phyloP scores from a whole-genome alignment of 495 filamentous ascomycete genomes.

The Aspergillus cavernicola region DNA sequence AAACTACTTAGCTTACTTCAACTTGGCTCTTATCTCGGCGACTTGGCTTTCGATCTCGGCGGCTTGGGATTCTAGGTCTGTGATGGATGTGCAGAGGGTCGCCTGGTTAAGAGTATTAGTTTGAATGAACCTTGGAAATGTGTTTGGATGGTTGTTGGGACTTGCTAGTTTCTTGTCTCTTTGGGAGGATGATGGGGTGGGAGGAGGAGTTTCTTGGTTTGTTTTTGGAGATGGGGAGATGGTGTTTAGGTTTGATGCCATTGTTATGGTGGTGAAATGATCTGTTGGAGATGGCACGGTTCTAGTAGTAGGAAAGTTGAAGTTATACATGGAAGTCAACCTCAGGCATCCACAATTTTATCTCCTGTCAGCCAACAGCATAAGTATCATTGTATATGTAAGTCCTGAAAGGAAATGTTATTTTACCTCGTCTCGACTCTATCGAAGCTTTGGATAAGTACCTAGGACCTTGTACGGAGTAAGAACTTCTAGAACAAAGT shows the following conservation, averaged over 20 bases:
- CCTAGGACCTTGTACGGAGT: too few species aligned
- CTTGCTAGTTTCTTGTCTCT: constrained; percentile 23
- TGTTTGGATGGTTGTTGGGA: not conserved
- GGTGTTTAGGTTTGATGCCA: not conserved
- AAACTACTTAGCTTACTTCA: constrained; percentile 29
- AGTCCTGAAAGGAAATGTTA: too few species aligned
- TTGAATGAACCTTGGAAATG: not conserved
- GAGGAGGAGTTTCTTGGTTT: not conserved
- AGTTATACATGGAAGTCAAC: not conserved
- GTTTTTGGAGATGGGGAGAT: not conserved
- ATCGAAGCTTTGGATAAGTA: not conserved
- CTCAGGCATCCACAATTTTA: not conserved
- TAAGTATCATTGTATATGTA: too few species aligned
- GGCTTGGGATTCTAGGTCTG: constrained; percentile 32
- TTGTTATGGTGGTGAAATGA: not conserved
- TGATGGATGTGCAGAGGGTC: constrained; percentile 31
- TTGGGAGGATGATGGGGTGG: constrained; percentile 4
- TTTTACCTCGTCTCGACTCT: too few species aligned
- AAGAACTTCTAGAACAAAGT: too few species aligned
- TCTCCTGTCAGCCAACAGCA: too few species aligned
- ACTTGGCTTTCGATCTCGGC: constrained; percentile 29
- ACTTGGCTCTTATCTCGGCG: constrained; percentile 25
- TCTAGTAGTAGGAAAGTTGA: not conserved
- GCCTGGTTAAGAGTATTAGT: constrained; percentile 18
- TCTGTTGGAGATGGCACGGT: not conserved